Conservation (phyloP, 176 grass and related monocot species). For the Puya raimondii region DNA sequence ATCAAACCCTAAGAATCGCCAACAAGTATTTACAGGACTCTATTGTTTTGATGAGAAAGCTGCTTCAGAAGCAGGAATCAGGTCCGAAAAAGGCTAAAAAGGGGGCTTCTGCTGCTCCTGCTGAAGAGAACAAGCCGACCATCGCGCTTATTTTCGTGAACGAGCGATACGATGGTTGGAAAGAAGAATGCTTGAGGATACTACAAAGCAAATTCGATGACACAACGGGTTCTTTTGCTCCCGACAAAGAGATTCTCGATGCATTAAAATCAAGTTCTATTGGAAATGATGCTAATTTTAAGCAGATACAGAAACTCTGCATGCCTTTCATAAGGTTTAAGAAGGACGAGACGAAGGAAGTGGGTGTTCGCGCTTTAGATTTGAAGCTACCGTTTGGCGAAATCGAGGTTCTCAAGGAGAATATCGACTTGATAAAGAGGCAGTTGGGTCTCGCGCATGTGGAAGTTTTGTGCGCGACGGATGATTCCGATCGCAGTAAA, state of each 20-base stretch:
- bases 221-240: conserved; percentile 32
- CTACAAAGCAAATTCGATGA: conserved; percentile 41
- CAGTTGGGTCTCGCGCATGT: conserved; percentile 50
- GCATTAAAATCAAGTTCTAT: conserved; percentile 38
- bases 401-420: conserved; percentile 46
- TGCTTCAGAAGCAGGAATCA: conserved; percentile 63
- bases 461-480: conserved; percentile 31
- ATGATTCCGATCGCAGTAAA: conserved; percentile 26
- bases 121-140: conserved; percentile 37
- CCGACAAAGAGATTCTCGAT: conserved; percentile 53
- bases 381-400: conserved; percentile 66
- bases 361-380: conserved; percentile 48
- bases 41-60: conserved; percentile 58
- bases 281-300: conserved; percentile 40
- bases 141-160: conserved; percentile 55
- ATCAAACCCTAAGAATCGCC: conserved; percentile 46
- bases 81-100: conserved; percentile 70
- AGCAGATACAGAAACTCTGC: conserved; percentile 68
- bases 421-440: conserved; percentile 54
- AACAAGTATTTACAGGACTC: conserved; percentile 84
- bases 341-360: conserved; percentile 43
- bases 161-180: conserved; percentile 72
- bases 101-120: conserved; percentile 28
- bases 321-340: conserved; percentile 74
- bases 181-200: conserved; percentile 60